These are phyloP conservation scores for Hordeum vulgare DNA, from an alignment of 176 grass and related monocot species.

Conservation along the genomic window DNA sequence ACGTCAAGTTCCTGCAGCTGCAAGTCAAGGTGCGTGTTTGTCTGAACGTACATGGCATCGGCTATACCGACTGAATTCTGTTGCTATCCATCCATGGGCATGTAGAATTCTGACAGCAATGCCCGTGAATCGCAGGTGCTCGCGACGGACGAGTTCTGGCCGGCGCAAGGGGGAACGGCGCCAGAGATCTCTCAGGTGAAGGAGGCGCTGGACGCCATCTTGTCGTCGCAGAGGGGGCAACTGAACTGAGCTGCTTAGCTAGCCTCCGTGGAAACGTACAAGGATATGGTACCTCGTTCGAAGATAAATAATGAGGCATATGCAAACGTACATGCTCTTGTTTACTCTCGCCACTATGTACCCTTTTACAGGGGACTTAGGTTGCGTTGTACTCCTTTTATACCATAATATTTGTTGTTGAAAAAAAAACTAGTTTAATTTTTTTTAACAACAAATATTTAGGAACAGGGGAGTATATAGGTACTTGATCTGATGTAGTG, in stretches of 20 bases:
- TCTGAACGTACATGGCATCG: too few species aligned
- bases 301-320: constrained; percentile 37
- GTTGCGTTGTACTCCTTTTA: not conserved
- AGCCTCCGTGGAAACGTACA: not conserved
- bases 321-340: constrained; percentile 13
- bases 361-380: not conserved
- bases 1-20: constrained; percentile 94
- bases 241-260: not conserved
- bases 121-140: constrained; percentile 5
- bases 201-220: constrained; percentile 83
- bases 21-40: constrained; percentile 58
- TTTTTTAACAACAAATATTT: too few species aligned
- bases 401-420: too few species aligned
- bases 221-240: constrained; percentile 42
- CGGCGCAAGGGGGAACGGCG: constrained; percentile 54
- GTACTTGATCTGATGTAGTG: not conserved
- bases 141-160: constrained; percentile 90
- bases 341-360: not conserved
- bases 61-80: too few species aligned
- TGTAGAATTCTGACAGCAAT: too few species aligned
- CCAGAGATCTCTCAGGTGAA: constrained; percentile 74
- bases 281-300: constrained; percentile 36
- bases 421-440: too few species aligned
- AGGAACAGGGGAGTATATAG: too few species aligned
- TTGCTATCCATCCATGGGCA: too few species aligned